Conservation (phyloP, 2,329 filamentous ascomycete species). For the Hypoxylon sp. region DNA sequence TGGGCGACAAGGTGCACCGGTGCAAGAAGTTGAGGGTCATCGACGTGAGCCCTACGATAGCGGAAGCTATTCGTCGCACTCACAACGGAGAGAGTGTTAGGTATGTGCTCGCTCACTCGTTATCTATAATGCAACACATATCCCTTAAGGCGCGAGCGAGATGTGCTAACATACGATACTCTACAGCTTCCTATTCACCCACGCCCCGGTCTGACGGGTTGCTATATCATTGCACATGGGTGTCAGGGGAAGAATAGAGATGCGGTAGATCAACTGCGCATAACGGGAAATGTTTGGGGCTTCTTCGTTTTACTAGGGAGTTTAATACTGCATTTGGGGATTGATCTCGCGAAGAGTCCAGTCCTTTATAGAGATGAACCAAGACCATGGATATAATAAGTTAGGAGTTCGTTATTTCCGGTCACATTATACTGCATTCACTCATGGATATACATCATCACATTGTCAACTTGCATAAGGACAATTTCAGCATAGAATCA, state of each 20-base stretch:
- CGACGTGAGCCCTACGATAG: slow-evolving; percentile 77
- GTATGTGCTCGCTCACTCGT: slow-evolving; percentile 51
- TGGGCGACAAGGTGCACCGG: slow-evolving; percentile 75
- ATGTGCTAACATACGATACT: slow-evolving; percentile 8
- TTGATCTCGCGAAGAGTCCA: slow-evolving; percentile 13
- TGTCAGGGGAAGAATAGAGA: neutral
- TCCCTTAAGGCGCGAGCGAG: neutral
- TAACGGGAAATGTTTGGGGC: slow-evolving; percentile 3
- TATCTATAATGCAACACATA: neutral
- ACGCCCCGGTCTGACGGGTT: slow-evolving; percentile 41
- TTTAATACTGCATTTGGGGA: slow-evolving; percentile 30
- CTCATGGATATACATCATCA: slow-evolving; percentile 13
- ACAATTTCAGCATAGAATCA: slow-evolving; percentile 21
- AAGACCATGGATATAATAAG: slow-evolving; percentile 28
- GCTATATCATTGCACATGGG: neutral
- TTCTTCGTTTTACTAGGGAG: slow-evolving; percentile 24
- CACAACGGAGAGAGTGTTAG: slow-evolving; percentile 69
- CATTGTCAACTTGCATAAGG: slow-evolving; percentile 13
- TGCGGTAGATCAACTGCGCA: neutral
- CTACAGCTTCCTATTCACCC: slow-evolving; percentile 46
- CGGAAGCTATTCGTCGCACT: slow-evolving; percentile 65
- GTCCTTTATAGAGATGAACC: slow-evolving; percentile 26
- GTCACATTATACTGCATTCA: slow-evolving; percentile 18
- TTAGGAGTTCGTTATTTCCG: slow-evolving; percentile 20
- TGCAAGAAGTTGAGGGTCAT: slow-evolving; percentile 78